Base-by-base conservation (phyloP, 148 eudicot species). In the Silene latifolia region DNA sequence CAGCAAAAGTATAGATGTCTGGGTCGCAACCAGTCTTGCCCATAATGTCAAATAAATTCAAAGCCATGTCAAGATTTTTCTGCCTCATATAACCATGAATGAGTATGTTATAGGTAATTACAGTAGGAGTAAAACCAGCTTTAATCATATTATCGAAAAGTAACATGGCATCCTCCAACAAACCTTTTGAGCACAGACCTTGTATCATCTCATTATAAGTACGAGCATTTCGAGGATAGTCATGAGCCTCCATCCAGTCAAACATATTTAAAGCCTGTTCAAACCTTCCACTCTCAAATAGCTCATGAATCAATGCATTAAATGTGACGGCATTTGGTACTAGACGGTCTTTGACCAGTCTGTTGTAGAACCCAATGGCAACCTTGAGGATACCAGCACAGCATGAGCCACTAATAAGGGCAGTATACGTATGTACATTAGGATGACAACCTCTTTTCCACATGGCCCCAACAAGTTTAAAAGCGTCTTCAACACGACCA, bases 361-460 rank as follows among this genome's bases (percentile, higher is more conserved):
- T 89, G 74, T 87, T 87, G 80, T 85, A 91, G 63, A 89, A 84
- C 46, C 97, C 93, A 73, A 76, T 74, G 69, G 97, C 91, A 63
- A 91, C 73, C 76, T 87, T 86, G 51, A 85, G 78, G 46, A 77
- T 80, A 57, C 88, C 85, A 19, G 78, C 82, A 60, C 69, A 76
- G 57, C 85, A 87, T 80, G 85, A 71, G 67, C 97, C 97, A 81
- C 87, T 86, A 63, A 91, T 91, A n/a, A 91, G 85, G 69, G 93
- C 89, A 3, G 93, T 86, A 78, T 91, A 91, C 8, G 89, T 87
- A 77, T 89, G 93, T 69, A 83, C 86, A 85, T 89, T 91, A 39
- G 91, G 93, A 23, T n/a, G 70, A 60, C 82, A 82, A 12, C 93
- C 90, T 74, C 81, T 82, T 72, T 60, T 82, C 63, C 74, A 74